Conservation (phyloP, 148 eudicot genomes). For the Vaccinium corymbosum region DNA sequence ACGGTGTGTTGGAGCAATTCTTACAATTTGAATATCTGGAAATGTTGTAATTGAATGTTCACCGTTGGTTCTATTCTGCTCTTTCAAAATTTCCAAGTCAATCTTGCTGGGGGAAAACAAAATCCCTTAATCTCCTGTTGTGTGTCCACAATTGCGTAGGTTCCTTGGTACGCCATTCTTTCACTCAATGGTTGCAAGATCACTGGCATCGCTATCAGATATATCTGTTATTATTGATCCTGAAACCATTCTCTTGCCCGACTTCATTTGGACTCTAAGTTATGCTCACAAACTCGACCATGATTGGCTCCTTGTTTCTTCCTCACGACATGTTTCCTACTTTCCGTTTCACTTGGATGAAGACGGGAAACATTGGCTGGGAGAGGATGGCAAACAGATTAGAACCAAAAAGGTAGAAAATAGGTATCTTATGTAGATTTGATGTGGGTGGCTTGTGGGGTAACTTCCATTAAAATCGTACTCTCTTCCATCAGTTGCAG, state of each 20-base stretch:
- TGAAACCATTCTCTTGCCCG: conserved; percentile 67
- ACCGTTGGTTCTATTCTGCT: not conserved
- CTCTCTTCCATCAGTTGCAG: conserved; percentile 71
- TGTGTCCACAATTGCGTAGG: conserved; percentile 33
- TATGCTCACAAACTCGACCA: conserved; percentile 72
- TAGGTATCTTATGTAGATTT: conserved; percentile 23
- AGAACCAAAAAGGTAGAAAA: conserved; percentile 48
- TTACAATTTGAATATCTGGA: not conserved
- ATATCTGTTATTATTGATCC: conserved; percentile 72
- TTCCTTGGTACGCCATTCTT: conserved; percentile 73
- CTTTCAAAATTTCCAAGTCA: not conserved
- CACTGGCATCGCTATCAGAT: conserved; percentile 63
- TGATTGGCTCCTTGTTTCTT: conserved; percentile 83
- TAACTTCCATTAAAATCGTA: conserved; percentile 20
- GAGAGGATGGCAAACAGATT: conserved; percentile 45
- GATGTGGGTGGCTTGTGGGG: conserved; percentile 10
- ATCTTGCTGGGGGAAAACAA: not conserved
- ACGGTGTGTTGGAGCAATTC: not conserved
- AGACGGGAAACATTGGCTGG: conserved; percentile 59
- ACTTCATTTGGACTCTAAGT: conserved; percentile 54
- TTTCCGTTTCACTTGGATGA: conserved; percentile 59
- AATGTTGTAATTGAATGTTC: not conserved
- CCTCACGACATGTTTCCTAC: conserved; percentile 42
- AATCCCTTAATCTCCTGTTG: conserved; percentile 4
- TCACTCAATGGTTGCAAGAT: conserved; percentile 94